Percentiles rank a stretch among this genome's conserved stretches.
Conservation (phyloP, 257 asterid genomes). For the Salvia splendens region DNA sequence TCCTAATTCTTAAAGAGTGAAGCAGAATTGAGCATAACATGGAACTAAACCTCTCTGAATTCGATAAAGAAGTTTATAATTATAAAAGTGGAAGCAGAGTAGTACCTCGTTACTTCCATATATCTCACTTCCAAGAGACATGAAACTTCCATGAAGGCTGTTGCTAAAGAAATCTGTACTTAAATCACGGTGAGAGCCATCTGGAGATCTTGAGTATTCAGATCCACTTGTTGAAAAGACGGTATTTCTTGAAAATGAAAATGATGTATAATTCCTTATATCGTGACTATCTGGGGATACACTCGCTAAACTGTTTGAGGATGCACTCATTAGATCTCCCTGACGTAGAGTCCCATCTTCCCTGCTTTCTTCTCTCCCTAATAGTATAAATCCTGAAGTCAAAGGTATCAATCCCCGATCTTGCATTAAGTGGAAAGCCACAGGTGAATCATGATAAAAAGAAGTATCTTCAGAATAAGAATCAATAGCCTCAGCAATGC, state of each 20-base stretch:
- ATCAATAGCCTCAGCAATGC: slow-evolving; percentile 45
- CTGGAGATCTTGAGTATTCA: slow-evolving; percentile 47
- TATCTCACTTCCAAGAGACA: slow-evolving; percentile 41
- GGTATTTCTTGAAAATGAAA: slow-evolving; percentile 47
- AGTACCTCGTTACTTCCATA: slow-evolving; percentile 55
- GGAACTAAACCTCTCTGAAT: slow-evolving; percentile 2
- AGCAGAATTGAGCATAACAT: not conserved
- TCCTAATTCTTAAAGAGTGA: not conserved
- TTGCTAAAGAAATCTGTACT: slow-evolving; percentile 46
- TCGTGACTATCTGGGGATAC: slow-evolving; percentile 49
- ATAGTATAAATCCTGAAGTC: slow-evolving; percentile 40
- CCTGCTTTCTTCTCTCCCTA: slow-evolving; percentile 54
- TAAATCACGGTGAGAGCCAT: slow-evolving; percentile 55
- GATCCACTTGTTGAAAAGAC: slow-evolving; percentile 46
- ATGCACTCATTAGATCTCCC: slow-evolving; percentile 48
- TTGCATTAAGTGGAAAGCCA: slow-evolving; percentile 34
- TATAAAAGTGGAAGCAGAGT: not conserved
- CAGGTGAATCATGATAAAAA: slow-evolving; percentile 45
- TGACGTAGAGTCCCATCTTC: slow-evolving; percentile 47
- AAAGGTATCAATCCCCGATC: slow-evolving; percentile 45
- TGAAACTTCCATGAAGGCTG: slow-evolving; percentile 47
- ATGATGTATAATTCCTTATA: slow-evolving; percentile 55
- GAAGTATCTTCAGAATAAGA: slow-evolving; percentile 52
- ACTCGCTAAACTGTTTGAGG: slow-evolving; percentile 43
- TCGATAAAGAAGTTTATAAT: not conserved